These are phyloP conservation scores for Mitragyna speciosa DNA, from an alignment of 257 asterid species.

Conservation along the genomic window DNA sequence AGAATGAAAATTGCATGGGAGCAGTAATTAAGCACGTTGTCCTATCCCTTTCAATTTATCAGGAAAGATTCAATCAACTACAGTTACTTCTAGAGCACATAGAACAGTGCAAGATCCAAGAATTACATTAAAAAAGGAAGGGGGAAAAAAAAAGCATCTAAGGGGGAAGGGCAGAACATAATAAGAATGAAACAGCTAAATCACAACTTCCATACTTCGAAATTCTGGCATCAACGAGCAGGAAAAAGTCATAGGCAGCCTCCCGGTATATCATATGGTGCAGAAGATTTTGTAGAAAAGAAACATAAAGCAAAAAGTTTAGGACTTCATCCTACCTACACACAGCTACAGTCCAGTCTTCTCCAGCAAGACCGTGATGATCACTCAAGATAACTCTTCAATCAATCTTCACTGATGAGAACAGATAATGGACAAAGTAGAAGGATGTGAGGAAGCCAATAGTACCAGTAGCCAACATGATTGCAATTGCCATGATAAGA, in stretches of 20 bases:
- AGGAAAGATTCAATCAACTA: background rate
- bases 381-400: conserved; percentile 28
- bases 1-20: background rate
- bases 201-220: conserved; percentile 33
- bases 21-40: background rate
- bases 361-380: conserved; percentile 14
- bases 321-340: conserved; percentile 22
- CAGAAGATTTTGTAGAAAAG: conserved; percentile 14
- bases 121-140: background rate
- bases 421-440: conserved; percentile 78
- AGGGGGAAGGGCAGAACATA: background rate
- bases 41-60: background rate
- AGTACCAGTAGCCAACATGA: conserved; percentile 81
- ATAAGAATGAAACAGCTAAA: conserved; percentile 31
- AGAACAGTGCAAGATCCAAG: background rate
- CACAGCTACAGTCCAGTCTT: conserved; percentile 6
- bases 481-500: conserved; percentile 68
- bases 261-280: conserved; percentile 5
- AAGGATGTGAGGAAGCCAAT: conserved; percentile 81
- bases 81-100: background rate
- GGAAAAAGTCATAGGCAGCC: conserved; percentile 10
- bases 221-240: conserved; percentile 28
- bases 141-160: background rate
- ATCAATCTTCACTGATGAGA: conserved; percentile 87
- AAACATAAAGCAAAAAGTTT: conserved; percentile 9